These are phyloP conservation scores for Fraxinus dipetala DNA, from an alignment of 305 asterid species.

Conservation along the genomic window DNA sequence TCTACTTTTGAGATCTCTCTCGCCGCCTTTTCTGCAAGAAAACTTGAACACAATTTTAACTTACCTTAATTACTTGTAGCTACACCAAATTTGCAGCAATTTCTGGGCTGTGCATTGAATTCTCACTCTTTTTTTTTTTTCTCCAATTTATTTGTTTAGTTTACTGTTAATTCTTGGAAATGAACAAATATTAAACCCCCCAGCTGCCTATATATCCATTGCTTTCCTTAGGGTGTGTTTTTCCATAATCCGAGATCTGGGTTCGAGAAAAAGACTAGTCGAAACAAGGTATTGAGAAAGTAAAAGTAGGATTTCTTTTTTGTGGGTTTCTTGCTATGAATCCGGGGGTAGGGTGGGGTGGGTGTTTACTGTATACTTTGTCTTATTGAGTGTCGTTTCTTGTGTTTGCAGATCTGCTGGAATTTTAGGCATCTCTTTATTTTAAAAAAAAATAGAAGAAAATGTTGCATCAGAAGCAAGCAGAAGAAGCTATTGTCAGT, in stretches of 20 bases:
- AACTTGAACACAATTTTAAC: not conserved
- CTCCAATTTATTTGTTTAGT: not conserved
- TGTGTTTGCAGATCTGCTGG: slow-evolving; percentile 19
- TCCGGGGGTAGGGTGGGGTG: not conserved
- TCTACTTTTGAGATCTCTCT: not conserved
- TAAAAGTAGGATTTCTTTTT: not conserved
- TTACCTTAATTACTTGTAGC: not conserved
- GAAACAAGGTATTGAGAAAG: slow-evolving; percentile 22
- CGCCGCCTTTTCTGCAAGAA: not conserved
- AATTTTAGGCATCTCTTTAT: not conserved
- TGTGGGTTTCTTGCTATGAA: not conserved
- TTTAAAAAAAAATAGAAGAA: not conserved
- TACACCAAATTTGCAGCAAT: not conserved
- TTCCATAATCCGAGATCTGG: slow-evolving; percentile 26
- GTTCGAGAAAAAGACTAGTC: slow-evolving; percentile 36
- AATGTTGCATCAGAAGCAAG: slow-evolving; percentile 29
- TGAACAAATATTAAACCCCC: not conserved
- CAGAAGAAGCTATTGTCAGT: slow-evolving; percentile 24
- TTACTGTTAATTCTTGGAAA: slow-evolving; percentile 12
- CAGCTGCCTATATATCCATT: not conserved
- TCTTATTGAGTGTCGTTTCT: slow-evolving; percentile 1
- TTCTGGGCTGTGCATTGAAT: slow-evolving; percentile 15
- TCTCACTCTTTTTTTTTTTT: not conserved
- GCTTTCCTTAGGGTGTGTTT: not conserved
- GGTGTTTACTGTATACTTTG: not conserved